These are phyloP conservation scores for Didymosphaeria variabile DNA, from an alignment of 2,329 filamentous ascomycete species.

Conservation along the genomic window DNA sequence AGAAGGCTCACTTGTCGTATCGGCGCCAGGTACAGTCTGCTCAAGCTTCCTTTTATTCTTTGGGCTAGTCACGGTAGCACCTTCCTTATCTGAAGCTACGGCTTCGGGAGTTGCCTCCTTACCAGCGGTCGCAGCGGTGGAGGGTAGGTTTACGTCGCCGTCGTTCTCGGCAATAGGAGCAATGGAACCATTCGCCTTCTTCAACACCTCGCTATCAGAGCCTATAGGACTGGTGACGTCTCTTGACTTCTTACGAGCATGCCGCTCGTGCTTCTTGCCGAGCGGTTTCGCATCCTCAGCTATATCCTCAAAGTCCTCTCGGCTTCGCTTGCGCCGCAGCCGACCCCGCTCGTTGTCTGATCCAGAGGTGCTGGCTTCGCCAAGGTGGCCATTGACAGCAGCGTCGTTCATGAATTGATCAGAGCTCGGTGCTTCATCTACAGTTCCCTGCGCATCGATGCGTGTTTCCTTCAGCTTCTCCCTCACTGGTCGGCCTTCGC, in stretches of 20 bases:
- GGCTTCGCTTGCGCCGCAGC: constrained; percentile 56
- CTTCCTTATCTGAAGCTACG: constrained; percentile 25
- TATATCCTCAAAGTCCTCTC: constrained; percentile 55
- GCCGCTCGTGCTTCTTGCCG: constrained; percentile 49
- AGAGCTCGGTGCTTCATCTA: constrained; percentile 26
- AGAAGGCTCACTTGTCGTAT: constrained; percentile 18
- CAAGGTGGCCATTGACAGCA: constrained; percentile 35
- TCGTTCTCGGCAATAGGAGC: constrained; percentile 42
- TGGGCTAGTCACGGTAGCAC: constrained; percentile 49
- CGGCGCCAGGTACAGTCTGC: constrained; percentile 30
- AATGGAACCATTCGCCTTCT: constrained; percentile 43
- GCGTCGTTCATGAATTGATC: constrained; percentile 36
- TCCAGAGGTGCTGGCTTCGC: constrained; percentile 41
- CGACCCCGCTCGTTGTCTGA: constrained; percentile 50
- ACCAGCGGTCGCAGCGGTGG: constrained; percentile 18
- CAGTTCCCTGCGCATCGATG: constrained; percentile 56
- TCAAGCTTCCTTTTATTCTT: constrained; percentile 60
- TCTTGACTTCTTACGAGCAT: constrained; percentile 58
- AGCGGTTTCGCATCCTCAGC: constrained; percentile 41
- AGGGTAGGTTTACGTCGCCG: constrained; percentile 37
- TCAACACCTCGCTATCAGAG: constrained; percentile 40
- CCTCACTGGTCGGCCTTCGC: constrained; percentile 65
- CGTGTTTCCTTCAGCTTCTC: constrained; percentile 70
- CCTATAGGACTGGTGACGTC: constrained; percentile 51
- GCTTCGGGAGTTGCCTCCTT: constrained; percentile 21